Percentiles rank a stretch among this genome's conserved stretches.
phyloP scores from a whole-genome alignment of 768 basidiomycete species.

The Exidia glandulosa region DNA sequence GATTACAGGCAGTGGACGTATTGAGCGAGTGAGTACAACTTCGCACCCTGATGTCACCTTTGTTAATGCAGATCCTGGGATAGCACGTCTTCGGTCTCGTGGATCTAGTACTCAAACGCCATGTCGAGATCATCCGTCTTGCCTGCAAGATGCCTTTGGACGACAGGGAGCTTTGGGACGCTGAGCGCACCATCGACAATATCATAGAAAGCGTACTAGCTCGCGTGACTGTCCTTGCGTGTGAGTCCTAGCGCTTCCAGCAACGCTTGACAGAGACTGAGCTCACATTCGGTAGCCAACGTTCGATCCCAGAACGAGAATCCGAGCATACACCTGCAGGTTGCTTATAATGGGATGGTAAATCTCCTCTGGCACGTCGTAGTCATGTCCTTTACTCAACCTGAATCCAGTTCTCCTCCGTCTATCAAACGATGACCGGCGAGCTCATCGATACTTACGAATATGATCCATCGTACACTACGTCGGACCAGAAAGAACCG shows the following conservation, averaged over 20 bases:
- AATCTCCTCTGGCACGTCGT: background rate
- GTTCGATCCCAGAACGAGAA: background rate
- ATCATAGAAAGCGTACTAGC: background rate
- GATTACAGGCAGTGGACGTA: conserved; percentile 21
- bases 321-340: background rate
- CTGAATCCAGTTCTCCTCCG: background rate
- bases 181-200: background rate
- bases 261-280: background rate
- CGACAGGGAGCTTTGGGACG: background rate
- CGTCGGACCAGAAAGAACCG: background rate
- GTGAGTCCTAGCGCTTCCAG: background rate
- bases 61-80: background rate
- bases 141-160: background rate
- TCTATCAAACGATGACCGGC: background rate
- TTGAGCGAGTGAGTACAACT: conserved; percentile 20
- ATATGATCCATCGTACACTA: background rate
- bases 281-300: background rate
- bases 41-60: background rate
- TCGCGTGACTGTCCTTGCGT: background rate
- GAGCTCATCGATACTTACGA: background rate
- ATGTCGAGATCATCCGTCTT: conserved; percentile 20
- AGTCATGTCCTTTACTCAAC: background rate
- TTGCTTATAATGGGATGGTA: background rate
- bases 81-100: conserved; percentile 27
- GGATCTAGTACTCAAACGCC: conserved; percentile 22